Conservation (phyloP, 352 stramenopile genomes). For the Discostella stelligera region DNA sequence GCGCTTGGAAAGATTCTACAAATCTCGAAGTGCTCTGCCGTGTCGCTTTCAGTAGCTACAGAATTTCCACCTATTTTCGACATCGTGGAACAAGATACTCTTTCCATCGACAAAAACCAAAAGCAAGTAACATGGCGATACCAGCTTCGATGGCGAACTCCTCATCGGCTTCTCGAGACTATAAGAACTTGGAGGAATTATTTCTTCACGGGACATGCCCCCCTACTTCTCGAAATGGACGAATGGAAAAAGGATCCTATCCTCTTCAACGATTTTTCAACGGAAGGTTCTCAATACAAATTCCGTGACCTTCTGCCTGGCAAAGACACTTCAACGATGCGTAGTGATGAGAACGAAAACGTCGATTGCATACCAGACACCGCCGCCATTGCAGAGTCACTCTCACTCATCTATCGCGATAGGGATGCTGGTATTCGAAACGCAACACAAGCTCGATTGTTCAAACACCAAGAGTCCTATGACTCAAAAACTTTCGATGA, state of each 20-base stretch:
- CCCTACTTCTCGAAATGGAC: conserved; percentile 43
- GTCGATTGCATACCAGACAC: conserved; percentile 26
- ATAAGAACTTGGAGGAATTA: conserved; percentile 28
- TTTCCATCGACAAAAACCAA: conserved; percentile 13
- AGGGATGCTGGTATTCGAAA: conserved; percentile 40
- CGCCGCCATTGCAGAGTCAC: conserved; percentile 41
- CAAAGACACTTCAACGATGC: background rate
- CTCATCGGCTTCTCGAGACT: conserved; percentile 39
- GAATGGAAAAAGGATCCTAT: conserved; percentile 36
- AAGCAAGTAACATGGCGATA: conserved; percentile 53
- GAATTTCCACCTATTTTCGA: conserved; percentile 19
- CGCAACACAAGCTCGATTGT: conserved; percentile 52
- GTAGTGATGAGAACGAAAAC: conserved; percentile 3
- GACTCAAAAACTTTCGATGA: conserved; percentile 60
- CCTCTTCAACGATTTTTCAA: conserved; percentile 38
- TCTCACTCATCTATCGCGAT: conserved; percentile 53
- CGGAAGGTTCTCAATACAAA: conserved; percentile 36
- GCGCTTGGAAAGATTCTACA: conserved; percentile 49
- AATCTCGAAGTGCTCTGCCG: conserved; percentile 43
- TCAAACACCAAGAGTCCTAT: conserved; percentile 66
- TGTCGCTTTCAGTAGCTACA: conserved; percentile 39
- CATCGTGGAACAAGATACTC: conserved; percentile 17
- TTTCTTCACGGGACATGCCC: conserved; percentile 51
- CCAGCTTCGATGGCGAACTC: conserved; percentile 55
- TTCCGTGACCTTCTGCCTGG: background rate